These are phyloP conservation scores for Ogataea ramenticola DNA, from an alignment of 805 yeast species.

Conservation along the genomic window DNA sequence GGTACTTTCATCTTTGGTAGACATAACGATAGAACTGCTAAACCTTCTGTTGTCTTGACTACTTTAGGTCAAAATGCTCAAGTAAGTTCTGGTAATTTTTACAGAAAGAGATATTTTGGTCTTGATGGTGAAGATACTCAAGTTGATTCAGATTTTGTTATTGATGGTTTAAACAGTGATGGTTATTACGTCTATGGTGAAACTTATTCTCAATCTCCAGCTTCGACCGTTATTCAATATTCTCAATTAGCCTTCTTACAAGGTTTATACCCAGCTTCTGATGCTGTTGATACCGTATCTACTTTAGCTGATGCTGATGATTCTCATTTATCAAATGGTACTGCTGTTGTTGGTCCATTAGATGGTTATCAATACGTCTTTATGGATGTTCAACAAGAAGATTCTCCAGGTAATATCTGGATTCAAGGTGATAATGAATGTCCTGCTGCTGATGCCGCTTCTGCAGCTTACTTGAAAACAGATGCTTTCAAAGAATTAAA, in stretches of 20 bases:
- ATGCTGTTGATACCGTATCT: constrained; percentile 18
- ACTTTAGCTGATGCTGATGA: constrained; percentile 19
- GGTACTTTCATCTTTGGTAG: constrained; percentile 42
- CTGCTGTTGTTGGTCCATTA: constrained; percentile 30
- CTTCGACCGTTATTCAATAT: constrained; percentile 30
- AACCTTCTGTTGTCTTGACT: constrained; percentile 36
- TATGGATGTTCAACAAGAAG: constrained; percentile 28
- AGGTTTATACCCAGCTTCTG: constrained; percentile 39
- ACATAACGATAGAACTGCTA: constrained; percentile 41
- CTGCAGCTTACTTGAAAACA: constrained; percentile 20
- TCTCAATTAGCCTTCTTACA: constrained; percentile 38
- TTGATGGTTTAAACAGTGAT: constrained; percentile 24
- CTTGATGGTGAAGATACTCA: constrained; percentile 16
- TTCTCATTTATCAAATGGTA: constrained; percentile 33
- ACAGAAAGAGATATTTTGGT: constrained; percentile 37
- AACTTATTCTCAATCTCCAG: constrained; percentile 30
- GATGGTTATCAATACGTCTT: constrained; percentile 40
- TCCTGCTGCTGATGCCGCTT: constrained; percentile 30
- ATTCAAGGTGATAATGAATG: constrained; percentile 35
- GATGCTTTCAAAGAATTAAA: constrained; percentile 26
- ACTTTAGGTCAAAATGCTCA: constrained; percentile 35
- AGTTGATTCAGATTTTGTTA: constrained; percentile 22
- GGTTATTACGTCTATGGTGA: constrained; percentile 31
- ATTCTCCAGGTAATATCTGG: constrained; percentile 32
- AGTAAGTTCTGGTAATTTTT: constrained; percentile 31